A percentile compares a stretch with the other conserved stretches of the same genome.
Evolutionary conservation across 352 stramenopile genomes (phyloP).

Genomic region (Albugo laibachii): DNA sequence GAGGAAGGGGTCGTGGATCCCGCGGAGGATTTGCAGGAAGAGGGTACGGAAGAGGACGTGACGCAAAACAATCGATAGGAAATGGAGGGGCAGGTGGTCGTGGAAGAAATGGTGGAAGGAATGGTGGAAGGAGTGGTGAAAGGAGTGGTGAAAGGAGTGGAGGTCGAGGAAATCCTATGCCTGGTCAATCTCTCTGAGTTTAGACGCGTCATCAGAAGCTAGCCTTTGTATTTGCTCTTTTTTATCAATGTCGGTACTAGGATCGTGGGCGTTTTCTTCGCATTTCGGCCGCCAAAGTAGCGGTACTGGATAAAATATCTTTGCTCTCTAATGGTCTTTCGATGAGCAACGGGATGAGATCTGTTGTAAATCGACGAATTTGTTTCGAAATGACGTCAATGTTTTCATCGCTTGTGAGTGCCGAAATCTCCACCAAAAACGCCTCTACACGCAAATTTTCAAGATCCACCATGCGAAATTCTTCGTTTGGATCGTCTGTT

Average conservation of each 20-base stretch:
- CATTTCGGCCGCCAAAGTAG: conserved; percentile 55
- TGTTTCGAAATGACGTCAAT: conserved; percentile 70
- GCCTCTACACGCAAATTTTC: conserved; percentile 70
- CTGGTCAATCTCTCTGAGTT: not conserved
- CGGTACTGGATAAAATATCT: conserved; percentile 65
- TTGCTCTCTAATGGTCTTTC: conserved; percentile 68
- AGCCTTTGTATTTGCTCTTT: no score
- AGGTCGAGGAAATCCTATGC: conserved; percentile 1
- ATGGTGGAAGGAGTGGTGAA: conserved; percentile 12
- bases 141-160: conserved; percentile 10
- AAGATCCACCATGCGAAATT: conserved; percentile 65
- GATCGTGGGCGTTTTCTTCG: conserved; percentile 38
- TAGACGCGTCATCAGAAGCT: no score
- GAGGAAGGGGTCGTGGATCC: conserved; percentile 46
- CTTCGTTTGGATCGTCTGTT: conserved; percentile 66
- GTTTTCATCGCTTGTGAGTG: conserved; percentile 68
- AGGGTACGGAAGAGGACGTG: conserved; percentile 15
- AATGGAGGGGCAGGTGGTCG: conserved; percentile 21
- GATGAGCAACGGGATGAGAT: conserved; percentile 60
- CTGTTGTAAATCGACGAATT: conserved; percentile 59
- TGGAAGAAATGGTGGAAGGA: conserved; percentile 12
- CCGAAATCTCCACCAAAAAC: conserved; percentile 68
- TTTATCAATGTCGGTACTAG: no score
- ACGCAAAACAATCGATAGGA: conserved; percentile 10
- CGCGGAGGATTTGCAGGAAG: conserved; percentile 23